Evolutionary conservation across 148 eudicot genomes (phyloP).

Genomic region (Rhododendron ferrugineum): DNA sequence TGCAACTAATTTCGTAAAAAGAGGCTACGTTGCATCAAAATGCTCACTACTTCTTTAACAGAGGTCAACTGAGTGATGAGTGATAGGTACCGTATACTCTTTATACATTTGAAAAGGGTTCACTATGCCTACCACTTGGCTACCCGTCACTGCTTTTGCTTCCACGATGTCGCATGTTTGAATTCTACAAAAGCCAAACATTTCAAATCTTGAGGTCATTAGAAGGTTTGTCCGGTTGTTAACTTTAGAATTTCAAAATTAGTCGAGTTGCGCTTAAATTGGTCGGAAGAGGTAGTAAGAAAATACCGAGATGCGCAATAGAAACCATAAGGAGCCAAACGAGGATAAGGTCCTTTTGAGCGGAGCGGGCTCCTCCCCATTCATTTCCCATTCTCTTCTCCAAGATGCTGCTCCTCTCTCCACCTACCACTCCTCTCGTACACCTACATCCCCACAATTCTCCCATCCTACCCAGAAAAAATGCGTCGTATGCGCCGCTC

Average conservation of each 20-base stretch:
- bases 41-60: neutral
- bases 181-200: accelerated
- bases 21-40: too few species aligned
- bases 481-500: neutral
- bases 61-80: neutral
- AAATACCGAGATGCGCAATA: too few species aligned
- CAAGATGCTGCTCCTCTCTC: conserved; percentile 11
- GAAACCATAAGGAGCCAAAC: neutral
- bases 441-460: neutral
- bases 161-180: too few species aligned
- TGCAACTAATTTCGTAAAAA: too few species aligned
- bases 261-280: accelerated
- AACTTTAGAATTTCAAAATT: too few species aligned
- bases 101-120: too few species aligned
- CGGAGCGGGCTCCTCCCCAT: neutral
- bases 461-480: neutral
- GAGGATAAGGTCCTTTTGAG: conserved; percentile 14
- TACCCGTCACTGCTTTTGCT: too few species aligned
- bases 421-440: conserved; percentile 3
- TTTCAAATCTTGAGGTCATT: neutral
- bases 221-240: accelerated
- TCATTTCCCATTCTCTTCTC: neutral
- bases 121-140: neutral
- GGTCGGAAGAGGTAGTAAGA: too few species aligned
- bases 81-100: too few species aligned